Conservation (phyloP, 495 filamentous ascomycete genomes). For the Penicillium diatomitis region DNA sequence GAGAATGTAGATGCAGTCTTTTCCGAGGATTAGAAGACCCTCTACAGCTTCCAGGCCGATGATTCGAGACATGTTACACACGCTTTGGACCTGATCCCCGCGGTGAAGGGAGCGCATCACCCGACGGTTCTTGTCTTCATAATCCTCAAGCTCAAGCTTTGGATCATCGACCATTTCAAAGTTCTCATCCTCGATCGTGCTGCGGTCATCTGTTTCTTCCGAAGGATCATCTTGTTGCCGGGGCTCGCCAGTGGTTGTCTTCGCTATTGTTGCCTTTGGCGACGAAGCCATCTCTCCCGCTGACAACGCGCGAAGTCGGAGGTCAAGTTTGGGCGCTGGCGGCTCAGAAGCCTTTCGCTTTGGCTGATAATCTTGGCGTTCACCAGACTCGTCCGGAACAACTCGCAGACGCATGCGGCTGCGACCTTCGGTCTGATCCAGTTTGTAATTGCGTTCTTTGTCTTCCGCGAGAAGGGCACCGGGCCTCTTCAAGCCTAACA, state of each 20-base stretch:
- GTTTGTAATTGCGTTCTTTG: slow-evolving; percentile 65
- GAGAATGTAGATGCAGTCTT: slow-evolving; percentile 83
- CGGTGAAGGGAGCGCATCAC: slow-evolving; percentile 91
- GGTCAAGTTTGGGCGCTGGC: slow-evolving; percentile 29
- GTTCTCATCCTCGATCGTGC: slow-evolving; percentile 57
- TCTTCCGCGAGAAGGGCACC: slow-evolving; percentile 68
- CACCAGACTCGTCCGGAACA: slow-evolving; percentile 60
- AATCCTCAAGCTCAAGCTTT: slow-evolving; percentile 71
- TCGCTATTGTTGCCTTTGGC: slow-evolving; percentile 21
- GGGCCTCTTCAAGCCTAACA: slow-evolving; percentile 62
- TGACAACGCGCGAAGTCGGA: slow-evolving; percentile 22
- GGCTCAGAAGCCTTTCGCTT: slow-evolving; percentile 59
- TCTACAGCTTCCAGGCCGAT: slow-evolving; percentile 88
- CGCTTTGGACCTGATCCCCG: slow-evolving; percentile 84
- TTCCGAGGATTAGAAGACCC: slow-evolving; percentile 87
- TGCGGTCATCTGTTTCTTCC: slow-evolving; percentile 24
- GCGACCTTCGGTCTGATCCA: slow-evolving; percentile 90
- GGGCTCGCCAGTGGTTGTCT: slow-evolving; percentile 17
- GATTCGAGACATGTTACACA: slow-evolving; percentile 90
- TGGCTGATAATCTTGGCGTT: slow-evolving; percentile 72
- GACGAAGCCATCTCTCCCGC: slow-evolving; percentile 27
- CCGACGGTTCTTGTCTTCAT: slow-evolving; percentile 94
- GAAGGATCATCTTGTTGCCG: slow-evolving; percentile 27
- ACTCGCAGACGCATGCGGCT: slow-evolving; percentile 90
- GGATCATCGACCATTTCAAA: slow-evolving; percentile 92